Conservation (phyloP, 2,329 filamentous ascomycete genomes). For the Moelleriella libera region DNA sequence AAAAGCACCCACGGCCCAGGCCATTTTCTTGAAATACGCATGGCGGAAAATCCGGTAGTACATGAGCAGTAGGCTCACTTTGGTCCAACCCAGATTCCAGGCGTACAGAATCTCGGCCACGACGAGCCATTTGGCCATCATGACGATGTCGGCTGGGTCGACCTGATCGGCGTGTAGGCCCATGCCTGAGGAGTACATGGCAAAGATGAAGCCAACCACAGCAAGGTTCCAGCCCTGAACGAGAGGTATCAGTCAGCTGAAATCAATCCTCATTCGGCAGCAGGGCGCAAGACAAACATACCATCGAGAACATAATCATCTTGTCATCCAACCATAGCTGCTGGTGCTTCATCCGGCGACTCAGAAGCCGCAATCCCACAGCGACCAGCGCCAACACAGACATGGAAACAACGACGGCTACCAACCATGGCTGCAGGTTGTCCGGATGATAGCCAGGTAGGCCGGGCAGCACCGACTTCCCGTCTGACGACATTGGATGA, state of each 20-base stretch:
- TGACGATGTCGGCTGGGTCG: slow-evolving; percentile 19
- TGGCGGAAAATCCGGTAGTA: slow-evolving; percentile 37
- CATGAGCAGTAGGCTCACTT: slow-evolving; percentile 34
- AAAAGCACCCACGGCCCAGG: slow-evolving; percentile 24
- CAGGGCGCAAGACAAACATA: slow-evolving; percentile 10
- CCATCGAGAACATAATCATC: slow-evolving; percentile 32
- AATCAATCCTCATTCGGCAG: not conserved
- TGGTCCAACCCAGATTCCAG: slow-evolving; percentile 34
- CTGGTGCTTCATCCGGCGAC: slow-evolving; percentile 24
- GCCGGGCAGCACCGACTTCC: slow-evolving; percentile 7
- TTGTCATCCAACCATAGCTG: slow-evolving; percentile 34
- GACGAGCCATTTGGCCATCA: slow-evolving; percentile 31
- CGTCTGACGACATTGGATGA: slow-evolving; percentile 1
- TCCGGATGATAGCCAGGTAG: slow-evolving; percentile 12
- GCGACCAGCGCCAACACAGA: slow-evolving; percentile 23
- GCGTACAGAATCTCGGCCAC: slow-evolving; percentile 32
- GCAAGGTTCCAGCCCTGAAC: slow-evolving; percentile 24
- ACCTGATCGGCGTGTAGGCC: slow-evolving; percentile 29
- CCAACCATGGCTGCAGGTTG: slow-evolving; percentile 26
- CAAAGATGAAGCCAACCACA: slow-evolving; percentile 32
- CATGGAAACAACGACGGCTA: slow-evolving; percentile 21
- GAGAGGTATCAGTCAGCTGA: not conserved
- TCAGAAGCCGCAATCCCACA: slow-evolving; percentile 23
- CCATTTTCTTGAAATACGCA: slow-evolving; percentile 25
- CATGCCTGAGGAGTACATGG: slow-evolving; percentile 31